Conservation (phyloP, 257 asterid genomes). For the Solanum piurae region DNA sequence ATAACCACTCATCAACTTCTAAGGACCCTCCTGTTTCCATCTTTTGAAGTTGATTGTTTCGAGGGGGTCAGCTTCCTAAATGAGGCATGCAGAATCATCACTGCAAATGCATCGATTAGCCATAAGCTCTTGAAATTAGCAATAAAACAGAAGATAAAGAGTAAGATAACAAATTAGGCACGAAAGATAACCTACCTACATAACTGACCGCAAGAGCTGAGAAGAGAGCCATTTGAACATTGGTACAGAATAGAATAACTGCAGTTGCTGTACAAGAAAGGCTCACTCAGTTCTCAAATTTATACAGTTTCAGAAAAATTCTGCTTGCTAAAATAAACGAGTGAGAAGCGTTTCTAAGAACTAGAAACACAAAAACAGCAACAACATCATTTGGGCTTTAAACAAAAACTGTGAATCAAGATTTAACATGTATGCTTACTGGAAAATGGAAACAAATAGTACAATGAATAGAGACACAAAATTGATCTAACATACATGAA, state of each 20-base stretch:
- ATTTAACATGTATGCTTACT: not conserved
- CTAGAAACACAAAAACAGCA: not conserved
- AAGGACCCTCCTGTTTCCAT: constrained; percentile 20
- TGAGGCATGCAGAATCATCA: constrained; percentile 70
- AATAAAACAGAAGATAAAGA: not conserved
- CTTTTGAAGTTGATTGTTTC: constrained; percentile 34
- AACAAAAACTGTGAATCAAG: not conserved
- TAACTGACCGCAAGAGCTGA: constrained; percentile 59
- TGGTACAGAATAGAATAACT: constrained; percentile 46
- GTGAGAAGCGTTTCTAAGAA: too few relatives aligned
- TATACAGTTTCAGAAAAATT: not conserved
- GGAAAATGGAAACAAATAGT: not conserved
- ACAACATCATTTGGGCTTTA: not conserved
- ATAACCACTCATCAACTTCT: constrained; percentile 10
- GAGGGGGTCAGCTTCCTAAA: constrained; percentile 70
- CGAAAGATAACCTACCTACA: constrained; percentile 39
- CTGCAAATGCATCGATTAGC: constrained; percentile 31
- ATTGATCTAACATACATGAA: not conserved
- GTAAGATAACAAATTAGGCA: not conserved
- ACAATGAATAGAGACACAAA: not conserved
- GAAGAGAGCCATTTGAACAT: constrained; percentile 61
- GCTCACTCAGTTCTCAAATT: constrained; percentile 3
- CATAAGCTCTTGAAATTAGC: not conserved
- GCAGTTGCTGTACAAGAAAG: constrained; percentile 52
- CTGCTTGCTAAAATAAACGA: not conserved